These are phyloP conservation scores for Daldinia bambusicola DNA, from an alignment of 495 filamentous ascomycete genomes.

Conservation along the genomic window DNA sequence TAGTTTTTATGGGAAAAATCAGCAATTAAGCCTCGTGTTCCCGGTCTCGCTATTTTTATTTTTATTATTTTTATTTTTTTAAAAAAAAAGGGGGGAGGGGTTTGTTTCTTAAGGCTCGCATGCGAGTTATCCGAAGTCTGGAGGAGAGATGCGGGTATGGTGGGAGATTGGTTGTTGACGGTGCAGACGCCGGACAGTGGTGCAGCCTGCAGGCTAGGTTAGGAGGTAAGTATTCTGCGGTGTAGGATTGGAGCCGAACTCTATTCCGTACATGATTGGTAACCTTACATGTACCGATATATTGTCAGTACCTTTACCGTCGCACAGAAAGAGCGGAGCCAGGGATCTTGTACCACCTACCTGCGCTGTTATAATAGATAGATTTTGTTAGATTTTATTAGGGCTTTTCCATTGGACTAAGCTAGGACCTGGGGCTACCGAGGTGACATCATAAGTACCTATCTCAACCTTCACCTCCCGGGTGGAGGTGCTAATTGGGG, in stretches of 20 bases:
- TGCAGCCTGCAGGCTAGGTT: not conserved
- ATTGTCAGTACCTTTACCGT: not conserved
- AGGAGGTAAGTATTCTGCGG: slow-evolving; percentile 7
- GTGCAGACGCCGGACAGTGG: not conserved
- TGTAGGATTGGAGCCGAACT: not conserved
- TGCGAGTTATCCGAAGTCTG: not conserved
- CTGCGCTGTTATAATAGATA: not conserved
- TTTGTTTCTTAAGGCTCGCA: slow-evolving; percentile 6
- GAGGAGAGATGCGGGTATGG: not conserved
- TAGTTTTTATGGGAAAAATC: slow-evolving; percentile 23
- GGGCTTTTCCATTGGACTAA: slow-evolving; percentile 29
- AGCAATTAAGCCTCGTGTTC: slow-evolving; percentile 11
- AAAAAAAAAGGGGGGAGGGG: not conserved
- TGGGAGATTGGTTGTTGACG: no score
- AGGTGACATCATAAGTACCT: slow-evolving; percentile 39
- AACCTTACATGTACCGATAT: not conserved
- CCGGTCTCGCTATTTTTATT: slow-evolving; percentile 10
- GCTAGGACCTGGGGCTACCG: slow-evolving; percentile 14
- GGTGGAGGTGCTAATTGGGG: slow-evolving; percentile 29
- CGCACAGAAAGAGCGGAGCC: slow-evolving; percentile 10
- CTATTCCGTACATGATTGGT: not conserved
- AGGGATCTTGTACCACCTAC: slow-evolving; percentile 34
- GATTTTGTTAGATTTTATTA: slow-evolving; percentile 1
- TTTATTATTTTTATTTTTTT: no score
- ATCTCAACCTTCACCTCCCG: slow-evolving; percentile 17